Evolutionary conservation across 192 early-diverging fungal species (phyloP), one percentile per base, ranked within the genome.

Genomic region (Backusella australiensis): DNA sequence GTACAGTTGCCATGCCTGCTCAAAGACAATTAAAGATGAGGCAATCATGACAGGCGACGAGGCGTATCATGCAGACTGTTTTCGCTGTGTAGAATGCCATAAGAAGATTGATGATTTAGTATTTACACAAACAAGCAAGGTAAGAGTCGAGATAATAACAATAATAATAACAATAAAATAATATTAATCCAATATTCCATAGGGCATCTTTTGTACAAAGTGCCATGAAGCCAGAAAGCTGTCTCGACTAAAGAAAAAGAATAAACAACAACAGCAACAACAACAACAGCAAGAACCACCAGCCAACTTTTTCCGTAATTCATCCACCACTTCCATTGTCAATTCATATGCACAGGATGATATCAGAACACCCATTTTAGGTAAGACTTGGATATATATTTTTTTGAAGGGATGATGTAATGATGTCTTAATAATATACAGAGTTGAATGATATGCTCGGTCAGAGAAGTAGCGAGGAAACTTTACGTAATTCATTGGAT

Each of bases 11-110:
- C 87, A 90, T 69, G 82, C 90, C 34, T 95, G 93, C 81, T 86
- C 87, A 67, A 87, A 89, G 74, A 88, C 92, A 29, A 95, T 95
- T 49, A 88, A 88, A 14, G 92, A 95, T 72, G 93, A 95, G 78
- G 93, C 93, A 32, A 95, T 95, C 74, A 91, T 95, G 81, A 95
- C 93, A 38, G 93, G 91, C 7, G 92, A 93, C 34, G 92, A 91
- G 29, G 91, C 93, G 6, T 95, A 93, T 75, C 93, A 95, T 68
- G 90, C 91, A 0, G 92, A 93, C 65, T 95, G 93, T 75, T 95
- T 95, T 79, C 84, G 91, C 21, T 95, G 93, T 85, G 86, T 89
- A 11, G 90, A 91, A 69, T 95, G 93, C 75, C 83, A 89, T 66
- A 83, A 87, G 71, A 89, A 90, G 44, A 95, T 95, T 72, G 91